Evolutionary conservation across 106 monocot genomes (phyloP), one percentile per base, ranked within the genome.

Genomic region (Phalaenopsis equestris): DNA sequence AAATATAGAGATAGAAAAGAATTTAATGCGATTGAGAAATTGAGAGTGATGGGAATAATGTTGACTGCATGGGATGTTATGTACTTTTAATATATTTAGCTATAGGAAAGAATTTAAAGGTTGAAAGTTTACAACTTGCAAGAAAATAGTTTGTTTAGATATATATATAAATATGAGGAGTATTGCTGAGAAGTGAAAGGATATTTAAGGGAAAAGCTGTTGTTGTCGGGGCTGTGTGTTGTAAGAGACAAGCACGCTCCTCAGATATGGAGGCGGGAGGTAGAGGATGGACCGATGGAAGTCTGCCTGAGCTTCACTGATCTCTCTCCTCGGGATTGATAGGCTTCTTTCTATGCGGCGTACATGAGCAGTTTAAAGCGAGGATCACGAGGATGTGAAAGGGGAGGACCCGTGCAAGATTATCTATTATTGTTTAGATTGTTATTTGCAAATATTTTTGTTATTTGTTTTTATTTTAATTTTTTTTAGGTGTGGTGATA

Each of bases 201-300:
- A 49, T 17, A 76, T 49, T 76, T 47, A 76, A 76, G 76, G 76
- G 49, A 76, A 76, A 76, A 76, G 76, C 76, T 76, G 76, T 3
- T 15, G 11, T 14, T 49, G 76, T 76, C 76, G 76, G 76, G 76
- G 14, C 24, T 76, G 49, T 45, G 23, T 49, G 49, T 76, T 49
- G 12, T 49, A 76, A 76, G 49, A 76, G 18, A 76, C 75, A 14
- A 70, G 76, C 76, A 76, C 74, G 74, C 74, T 74, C 19, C 74
- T 74, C 42, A 74, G 74, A 74, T 42, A 74, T 74, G 74, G 74
- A 74, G 43, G 74, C 74, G 76, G 10, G 48, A 48, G n/a, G 76
- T 30, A 49, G 46, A 48, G 23, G 23, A 23, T 11, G 76, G 42
- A 74, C 16, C 42, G 10, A 52, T 10, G 39, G 74, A 49, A 19